phyloP scores from a whole-genome alignment of 768 basidiomycete species.

The Boletus tomentosulus region DNA sequence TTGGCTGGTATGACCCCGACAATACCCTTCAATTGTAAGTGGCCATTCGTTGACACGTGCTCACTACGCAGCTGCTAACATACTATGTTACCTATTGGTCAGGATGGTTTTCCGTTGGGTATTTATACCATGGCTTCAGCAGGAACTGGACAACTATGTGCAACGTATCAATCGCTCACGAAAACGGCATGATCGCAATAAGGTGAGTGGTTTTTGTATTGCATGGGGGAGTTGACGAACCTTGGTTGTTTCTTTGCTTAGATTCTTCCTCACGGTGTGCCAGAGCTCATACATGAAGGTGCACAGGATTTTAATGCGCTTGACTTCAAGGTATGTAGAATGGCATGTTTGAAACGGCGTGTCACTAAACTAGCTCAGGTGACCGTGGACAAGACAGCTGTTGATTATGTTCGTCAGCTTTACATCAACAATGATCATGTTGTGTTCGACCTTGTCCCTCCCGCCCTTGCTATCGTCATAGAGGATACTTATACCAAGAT shows the following conservation, averaged over 20 bases:
- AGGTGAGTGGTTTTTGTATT: background rate
- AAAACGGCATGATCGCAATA: background rate
- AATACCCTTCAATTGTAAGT: background rate
- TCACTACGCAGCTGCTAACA: too few species aligned
- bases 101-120: background rate
- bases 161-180: background rate
- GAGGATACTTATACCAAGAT: too few species aligned
- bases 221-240: too few species aligned
- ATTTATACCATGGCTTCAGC: background rate
- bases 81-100: too few species aligned
- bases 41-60: too few species aligned
- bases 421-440: too few species aligned
- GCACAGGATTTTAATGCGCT: constrained; percentile 34
- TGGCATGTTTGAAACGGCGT: background rate
- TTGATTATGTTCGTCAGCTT: too few species aligned
- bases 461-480: too few species aligned
- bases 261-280: constrained; percentile 36
- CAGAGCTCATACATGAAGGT: constrained; percentile 30
- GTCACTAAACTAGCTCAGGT: background rate
- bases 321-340: background rate
- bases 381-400: background rate
- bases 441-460: too few species aligned
- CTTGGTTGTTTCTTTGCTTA: background rate
- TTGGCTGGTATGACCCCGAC: background rate
- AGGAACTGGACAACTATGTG: background rate